These are phyloP conservation scores for Hypoxylon trugodes DNA, from an alignment of 495 filamentous ascomycete genomes.

Conservation along the genomic window DNA sequence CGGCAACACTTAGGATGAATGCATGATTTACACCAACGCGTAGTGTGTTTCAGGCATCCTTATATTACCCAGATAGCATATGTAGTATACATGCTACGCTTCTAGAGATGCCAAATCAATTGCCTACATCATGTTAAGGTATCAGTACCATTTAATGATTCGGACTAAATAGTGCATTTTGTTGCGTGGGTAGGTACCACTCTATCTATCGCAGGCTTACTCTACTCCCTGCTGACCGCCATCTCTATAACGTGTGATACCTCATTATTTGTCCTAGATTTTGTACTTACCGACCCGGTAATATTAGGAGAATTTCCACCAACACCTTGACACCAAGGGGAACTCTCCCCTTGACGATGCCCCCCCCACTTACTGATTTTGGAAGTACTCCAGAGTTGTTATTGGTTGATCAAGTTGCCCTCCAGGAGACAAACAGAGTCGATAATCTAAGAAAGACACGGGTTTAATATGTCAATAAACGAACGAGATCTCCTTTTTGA, in stretches of 20 bases:
- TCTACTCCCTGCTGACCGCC: too few relatives aligned
- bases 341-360: neutral
- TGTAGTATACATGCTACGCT: neutral
- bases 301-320: too few relatives aligned
- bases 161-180: neutral
- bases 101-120: neutral
- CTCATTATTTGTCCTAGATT: too few relatives aligned
- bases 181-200: too few relatives aligned
- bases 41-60: neutral
- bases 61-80: neutral
- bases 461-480: too few relatives aligned
- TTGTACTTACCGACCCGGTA: neutral
- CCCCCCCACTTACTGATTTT: neutral
- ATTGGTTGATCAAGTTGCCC: too few relatives aligned
- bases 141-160: neutral
- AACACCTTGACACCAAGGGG: neutral
- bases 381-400: conserved; percentile 1
- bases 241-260: too few relatives aligned
- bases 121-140: neutral
- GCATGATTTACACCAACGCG: neutral
- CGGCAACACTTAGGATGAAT: neutral
- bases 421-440: too few relatives aligned
- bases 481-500: too few relatives aligned
- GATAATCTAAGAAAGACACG: too few relatives aligned
- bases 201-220: too few relatives aligned